These are phyloP conservation scores for Candida vaughaniae DNA, from an alignment of 805 yeast species.

Conservation along the genomic window DNA sequence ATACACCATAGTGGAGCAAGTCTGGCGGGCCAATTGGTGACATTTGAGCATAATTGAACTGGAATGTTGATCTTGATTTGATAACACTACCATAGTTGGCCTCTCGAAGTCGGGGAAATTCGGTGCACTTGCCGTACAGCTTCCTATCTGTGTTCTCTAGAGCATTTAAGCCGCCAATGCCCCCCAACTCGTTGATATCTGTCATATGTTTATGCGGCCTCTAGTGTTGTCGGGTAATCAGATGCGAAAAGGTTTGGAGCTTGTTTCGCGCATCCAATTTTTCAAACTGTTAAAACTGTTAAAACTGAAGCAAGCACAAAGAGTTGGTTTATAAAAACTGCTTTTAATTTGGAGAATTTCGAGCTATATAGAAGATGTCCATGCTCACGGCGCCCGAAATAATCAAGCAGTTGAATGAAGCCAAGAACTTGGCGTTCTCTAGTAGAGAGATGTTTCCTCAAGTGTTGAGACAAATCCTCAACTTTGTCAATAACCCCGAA, in stretches of 20 bases:
- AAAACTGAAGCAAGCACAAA: no score
- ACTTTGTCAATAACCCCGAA: conserved; percentile 35
- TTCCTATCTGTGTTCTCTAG: background rate
- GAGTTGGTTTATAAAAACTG: no score
- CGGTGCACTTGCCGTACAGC: conserved; percentile 3
- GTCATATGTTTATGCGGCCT: no score
- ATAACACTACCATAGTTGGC: conserved; percentile 7
- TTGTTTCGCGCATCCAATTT: no score
- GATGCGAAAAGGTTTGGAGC: no score
- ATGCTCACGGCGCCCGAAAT: conserved; percentile 18
- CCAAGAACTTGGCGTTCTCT: conserved; percentile 33
- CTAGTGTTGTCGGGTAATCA: no score
- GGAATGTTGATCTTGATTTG: conserved; percentile 10
- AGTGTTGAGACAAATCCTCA: conserved; percentile 43
- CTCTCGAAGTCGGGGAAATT: conserved; percentile 15
- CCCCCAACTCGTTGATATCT: background rate
- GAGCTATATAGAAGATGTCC: no score
- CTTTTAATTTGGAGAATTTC: no score
- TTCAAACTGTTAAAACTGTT: no score
- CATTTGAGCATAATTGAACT: background rate
- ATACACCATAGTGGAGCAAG: conserved; percentile 37
- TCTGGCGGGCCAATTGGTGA: conserved; percentile 34
- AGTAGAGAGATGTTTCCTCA: conserved; percentile 35
- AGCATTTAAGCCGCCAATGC: background rate
- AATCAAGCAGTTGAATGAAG: conserved; percentile 36